Base-by-base conservation (phyloP, 441 rosid genomes). In the Pelargonium fulgidum region DNA sequence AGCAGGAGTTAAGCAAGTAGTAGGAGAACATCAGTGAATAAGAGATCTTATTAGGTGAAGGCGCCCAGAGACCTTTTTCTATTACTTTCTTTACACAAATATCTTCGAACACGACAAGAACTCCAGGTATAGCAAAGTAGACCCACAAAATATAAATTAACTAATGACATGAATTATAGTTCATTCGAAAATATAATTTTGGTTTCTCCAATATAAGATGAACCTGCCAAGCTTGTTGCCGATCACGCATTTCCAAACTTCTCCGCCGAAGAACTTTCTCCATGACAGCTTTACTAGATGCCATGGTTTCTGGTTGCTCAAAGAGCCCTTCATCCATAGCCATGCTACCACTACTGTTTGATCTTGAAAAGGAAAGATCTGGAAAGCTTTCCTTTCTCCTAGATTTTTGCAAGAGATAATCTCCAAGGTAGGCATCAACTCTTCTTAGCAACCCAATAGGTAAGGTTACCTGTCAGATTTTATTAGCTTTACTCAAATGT, bases 141-240 rank as follows among this genome's bases (percentile, higher is more conserved):
- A 19, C 62, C 13, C 10, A 20, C 11, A 29, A 29, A 54, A 10
- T 17, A 54, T 20, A 56, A 19, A 58, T 58, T 19, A 19, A 58
- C 29, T 20, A 58, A 2, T 58, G 29, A 20, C 62, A 2, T 19
- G 29, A 58, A 58, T 20, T 8, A 26, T 19, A 58, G 8, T 19
- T 58, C 62, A 20, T 20, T 58, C 13, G 5, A 58, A 58, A 8
- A 8, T 13, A 19, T 58, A 19, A 19, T 19, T 58, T 58, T 58
- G 62, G 5, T 19, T 58, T 58, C 62, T 58, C 11, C 29, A 20
- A 19, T 8, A 58, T 19, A 58, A 19, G 62, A 58, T 20, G 26
- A 19, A 58, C 98, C 95, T 86, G 89, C 97, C 97, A 93, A 73
- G 88, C 78, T 83, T 91, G 86, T 82, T 90, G 99, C 93, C 86